Percentiles rank a stretch among this genome's conserved stretches.
Conservation (phyloP, 495 filamentous ascomycete genomes). For the Echria macrotheca region DNA sequence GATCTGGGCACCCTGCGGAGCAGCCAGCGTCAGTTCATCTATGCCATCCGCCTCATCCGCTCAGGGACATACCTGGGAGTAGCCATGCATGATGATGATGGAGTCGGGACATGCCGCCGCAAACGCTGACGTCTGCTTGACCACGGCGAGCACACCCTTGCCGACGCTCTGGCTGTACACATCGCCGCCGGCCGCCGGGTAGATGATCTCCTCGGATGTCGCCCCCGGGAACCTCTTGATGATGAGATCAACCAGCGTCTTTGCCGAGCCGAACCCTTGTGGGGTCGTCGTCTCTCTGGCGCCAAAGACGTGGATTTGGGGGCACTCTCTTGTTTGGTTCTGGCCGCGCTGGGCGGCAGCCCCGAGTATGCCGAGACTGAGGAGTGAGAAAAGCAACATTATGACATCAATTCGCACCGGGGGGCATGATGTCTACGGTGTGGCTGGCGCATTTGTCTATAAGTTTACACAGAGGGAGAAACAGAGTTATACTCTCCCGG, state of each 20-base stretch:
- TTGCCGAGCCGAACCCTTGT: constrained; percentile 48
- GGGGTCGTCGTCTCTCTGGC: constrained; percentile 57
- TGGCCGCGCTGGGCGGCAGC: background rate
- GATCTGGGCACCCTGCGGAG: constrained; percentile 50
- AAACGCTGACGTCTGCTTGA: constrained; percentile 47
- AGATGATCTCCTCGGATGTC: constrained; percentile 50
- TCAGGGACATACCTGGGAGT: constrained; percentile 46
- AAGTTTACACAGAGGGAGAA: too few relatives aligned
- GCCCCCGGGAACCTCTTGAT: constrained; percentile 43
- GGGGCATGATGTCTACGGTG: constrained; percentile 1
- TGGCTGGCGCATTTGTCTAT: too few relatives aligned
- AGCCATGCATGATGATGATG: constrained; percentile 52
- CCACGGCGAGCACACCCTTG: constrained; percentile 45
- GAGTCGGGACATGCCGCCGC: constrained; percentile 45
- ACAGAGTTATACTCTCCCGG: background rate
- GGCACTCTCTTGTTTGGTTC: constrained; percentile 25
- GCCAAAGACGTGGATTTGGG: constrained; percentile 52
- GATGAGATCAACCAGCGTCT: constrained; percentile 47
- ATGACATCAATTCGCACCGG: background rate
- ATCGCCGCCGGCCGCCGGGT: constrained; percentile 53
- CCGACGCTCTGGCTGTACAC: constrained; percentile 46
- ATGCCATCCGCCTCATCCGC: too few relatives aligned
- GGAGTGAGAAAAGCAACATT: constrained; percentile 1
- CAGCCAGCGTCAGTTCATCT: background rate
- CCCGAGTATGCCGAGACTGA: background rate